phyloP scores from a whole-genome alignment of 208 protist species.

The Wallacemonas collosoma region DNA sequence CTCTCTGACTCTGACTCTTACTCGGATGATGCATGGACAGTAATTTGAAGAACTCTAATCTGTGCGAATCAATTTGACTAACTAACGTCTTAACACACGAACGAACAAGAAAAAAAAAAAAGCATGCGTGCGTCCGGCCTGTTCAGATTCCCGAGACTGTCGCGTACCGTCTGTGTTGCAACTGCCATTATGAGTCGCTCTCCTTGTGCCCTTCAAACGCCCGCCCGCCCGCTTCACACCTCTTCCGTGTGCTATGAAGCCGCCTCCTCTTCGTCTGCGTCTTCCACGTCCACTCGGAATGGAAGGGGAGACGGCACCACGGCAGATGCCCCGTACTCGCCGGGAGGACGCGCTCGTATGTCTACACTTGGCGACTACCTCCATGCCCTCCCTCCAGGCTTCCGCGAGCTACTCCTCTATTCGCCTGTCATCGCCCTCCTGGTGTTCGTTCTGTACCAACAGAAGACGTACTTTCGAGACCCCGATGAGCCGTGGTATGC shows the following conservation, averaged over 20 bases:
- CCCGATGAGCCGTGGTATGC: slow-evolving; percentile 35
- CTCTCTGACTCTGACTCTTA: too few species aligned
- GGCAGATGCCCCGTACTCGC: neutral
- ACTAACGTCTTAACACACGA: too few species aligned
- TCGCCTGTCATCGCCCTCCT: slow-evolving; percentile 46
- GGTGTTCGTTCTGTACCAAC: slow-evolving; percentile 54
- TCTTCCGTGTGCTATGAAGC: neutral
- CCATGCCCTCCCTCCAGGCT: slow-evolving; percentile 39
- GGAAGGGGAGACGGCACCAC: too few species aligned
- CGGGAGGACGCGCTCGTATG: neutral
- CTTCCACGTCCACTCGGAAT: too few species aligned
- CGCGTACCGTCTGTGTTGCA: too few species aligned
- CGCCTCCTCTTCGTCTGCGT: neutral
- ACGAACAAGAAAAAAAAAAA: too few species aligned
- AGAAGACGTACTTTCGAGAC: slow-evolving; percentile 52
- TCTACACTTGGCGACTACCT: slow-evolving; percentile 53
- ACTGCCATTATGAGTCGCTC: neutral
- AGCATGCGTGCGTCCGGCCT: too few species aligned
- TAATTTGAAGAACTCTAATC: too few species aligned
- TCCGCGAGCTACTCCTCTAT: slow-evolving; percentile 56
- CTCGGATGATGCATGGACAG: too few species aligned
- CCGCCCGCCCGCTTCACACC: neutral
- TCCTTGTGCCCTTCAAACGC: neutral
- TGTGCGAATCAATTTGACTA: too few species aligned
- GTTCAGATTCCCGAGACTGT: too few species aligned